phyloP scores from a whole-genome alignment of 2,329 filamentous ascomycete genomes.

The Botryosphaeria dothidea region DNA sequence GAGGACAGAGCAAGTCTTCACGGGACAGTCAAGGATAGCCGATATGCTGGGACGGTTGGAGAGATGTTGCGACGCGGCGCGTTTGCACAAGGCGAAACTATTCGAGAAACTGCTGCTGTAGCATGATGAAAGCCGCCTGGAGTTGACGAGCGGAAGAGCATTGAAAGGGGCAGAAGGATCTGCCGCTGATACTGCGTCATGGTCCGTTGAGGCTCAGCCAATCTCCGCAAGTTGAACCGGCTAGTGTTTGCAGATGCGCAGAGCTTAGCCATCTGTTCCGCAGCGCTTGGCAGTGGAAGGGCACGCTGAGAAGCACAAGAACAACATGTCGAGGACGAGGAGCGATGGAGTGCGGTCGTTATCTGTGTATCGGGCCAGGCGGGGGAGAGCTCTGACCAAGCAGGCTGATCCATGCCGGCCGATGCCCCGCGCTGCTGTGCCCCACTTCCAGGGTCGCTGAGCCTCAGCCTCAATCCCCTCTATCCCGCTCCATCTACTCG shows the following conservation, averaged over 20 bases:
- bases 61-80: not conserved
- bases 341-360: not conserved
- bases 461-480: not conserved
- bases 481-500: not conserved
- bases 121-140: not conserved
- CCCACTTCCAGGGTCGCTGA: not conserved
- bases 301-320: not conserved
- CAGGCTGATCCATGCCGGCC: not conserved
- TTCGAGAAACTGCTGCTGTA: not conserved
- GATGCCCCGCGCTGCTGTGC: not conserved
- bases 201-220: not conserved
- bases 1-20: not conserved
- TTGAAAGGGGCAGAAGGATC: not conserved
- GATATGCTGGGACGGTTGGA: not conserved
- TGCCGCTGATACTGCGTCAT: conserved; percentile 1
- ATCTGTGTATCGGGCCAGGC: not conserved
- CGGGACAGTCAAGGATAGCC: not conserved
- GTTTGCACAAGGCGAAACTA: not conserved
- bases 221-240: not conserved
- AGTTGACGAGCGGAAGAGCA: not conserved
- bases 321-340: no score
- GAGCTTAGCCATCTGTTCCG: no score
- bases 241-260: not conserved
- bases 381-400: conserved; percentile 7
- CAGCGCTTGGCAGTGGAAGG: not conserved